A percentile compares a stretch with the other conserved stretches of the same genome.
These are phyloP conservation scores for Cryptococcus jaspeensis DNA, from an alignment of 1,284 basidiomycete genomes.

Conservation along the genomic window DNA sequence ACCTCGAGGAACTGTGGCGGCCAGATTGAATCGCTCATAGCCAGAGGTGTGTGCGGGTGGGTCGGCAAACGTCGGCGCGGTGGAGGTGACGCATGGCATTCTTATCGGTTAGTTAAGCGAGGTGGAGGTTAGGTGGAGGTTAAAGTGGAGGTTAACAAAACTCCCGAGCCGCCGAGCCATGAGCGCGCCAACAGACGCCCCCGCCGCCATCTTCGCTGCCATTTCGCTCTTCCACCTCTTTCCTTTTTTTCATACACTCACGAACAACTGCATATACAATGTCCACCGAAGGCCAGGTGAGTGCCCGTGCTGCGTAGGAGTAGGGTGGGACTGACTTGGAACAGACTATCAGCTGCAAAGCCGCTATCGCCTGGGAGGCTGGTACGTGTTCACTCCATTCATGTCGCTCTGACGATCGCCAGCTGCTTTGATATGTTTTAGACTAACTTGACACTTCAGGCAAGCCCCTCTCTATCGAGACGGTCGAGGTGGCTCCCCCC, in stretches of 20 bases:
- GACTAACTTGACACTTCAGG: constrained; percentile 15
- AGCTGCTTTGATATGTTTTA: background rate
- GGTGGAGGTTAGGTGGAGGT: too few species aligned
- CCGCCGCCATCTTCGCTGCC: background rate
- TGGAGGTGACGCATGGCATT: too few species aligned
- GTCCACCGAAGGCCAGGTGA: constrained; percentile 27
- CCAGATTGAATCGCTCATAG: too few species aligned
- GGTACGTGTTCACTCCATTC: constrained; percentile 51
- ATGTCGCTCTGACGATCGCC: background rate
- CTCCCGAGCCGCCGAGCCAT: too few species aligned
- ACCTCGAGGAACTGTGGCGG: too few species aligned
- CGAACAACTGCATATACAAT: constrained; percentile 8
- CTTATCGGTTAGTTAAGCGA: too few species aligned
- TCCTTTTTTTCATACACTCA: background rate
- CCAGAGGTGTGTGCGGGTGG: too few species aligned
- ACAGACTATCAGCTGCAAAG: constrained; percentile 83
- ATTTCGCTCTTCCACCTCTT: background rate
- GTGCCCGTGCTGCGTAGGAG: background rate
- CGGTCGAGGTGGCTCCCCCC: constrained; percentile 90
- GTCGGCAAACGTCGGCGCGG: too few species aligned
- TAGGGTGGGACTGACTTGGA: background rate
- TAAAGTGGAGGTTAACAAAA: too few species aligned
- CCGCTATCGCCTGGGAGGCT: constrained; percentile 94
- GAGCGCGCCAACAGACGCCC: too few species aligned
- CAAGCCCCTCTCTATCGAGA: constrained; percentile 83